A percentile compares a stretch with the other conserved stretches of the same genome.
These are phyloP conservation scores for Botryosphaeria dothidea DNA, from an alignment of 2,329 filamentous ascomycete genomes.

Conservation along the genomic window DNA sequence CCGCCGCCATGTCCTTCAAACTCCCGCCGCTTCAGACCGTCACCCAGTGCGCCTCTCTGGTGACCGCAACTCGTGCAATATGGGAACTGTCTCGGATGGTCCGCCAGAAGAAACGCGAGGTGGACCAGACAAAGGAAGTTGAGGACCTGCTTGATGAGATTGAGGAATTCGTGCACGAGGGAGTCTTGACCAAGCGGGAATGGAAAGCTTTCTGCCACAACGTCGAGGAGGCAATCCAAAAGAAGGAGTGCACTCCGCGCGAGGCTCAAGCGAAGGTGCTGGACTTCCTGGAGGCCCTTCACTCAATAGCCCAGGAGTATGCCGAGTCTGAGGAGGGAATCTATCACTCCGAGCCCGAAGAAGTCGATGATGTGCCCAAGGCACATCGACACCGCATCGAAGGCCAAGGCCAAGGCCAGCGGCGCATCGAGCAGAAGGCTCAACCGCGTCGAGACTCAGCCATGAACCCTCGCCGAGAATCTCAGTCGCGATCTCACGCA, in stretches of 20 bases:
- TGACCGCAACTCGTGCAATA: conserved; percentile 14
- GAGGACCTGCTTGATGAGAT: conserved; percentile 16
- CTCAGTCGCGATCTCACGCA: neutral
- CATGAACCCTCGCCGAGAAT: neutral
- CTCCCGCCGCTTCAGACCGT: conserved; percentile 12
- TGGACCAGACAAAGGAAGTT: conserved; percentile 7
- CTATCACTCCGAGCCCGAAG: conserved; percentile 13
- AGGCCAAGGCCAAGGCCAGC: neutral
- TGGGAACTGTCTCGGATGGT: conserved; percentile 17
- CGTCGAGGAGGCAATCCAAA: conserved; percentile 7
- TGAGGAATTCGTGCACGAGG: conserved; percentile 9
- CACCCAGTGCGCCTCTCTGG: conserved; percentile 7
- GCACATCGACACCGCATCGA: conserved; percentile 3
- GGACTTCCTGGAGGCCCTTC: conserved; percentile 16
- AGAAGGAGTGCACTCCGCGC: conserved; percentile 4
- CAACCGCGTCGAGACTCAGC: conserved; percentile 8
- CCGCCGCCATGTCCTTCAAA: conserved; percentile 5
- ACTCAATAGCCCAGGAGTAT: conserved; percentile 5
- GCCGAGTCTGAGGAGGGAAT: neutral
- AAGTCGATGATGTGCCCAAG: neutral
- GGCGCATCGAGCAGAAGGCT: neutral
- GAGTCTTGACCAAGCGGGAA: conserved; percentile 17
- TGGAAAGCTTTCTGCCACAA: conserved; percentile 11
- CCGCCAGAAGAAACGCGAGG: conserved; percentile 10
- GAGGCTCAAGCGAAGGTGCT: conserved; percentile 17